Conservation (phyloP, 495 filamentous ascomycete genomes). For the Pyronema domesticum region DNA sequence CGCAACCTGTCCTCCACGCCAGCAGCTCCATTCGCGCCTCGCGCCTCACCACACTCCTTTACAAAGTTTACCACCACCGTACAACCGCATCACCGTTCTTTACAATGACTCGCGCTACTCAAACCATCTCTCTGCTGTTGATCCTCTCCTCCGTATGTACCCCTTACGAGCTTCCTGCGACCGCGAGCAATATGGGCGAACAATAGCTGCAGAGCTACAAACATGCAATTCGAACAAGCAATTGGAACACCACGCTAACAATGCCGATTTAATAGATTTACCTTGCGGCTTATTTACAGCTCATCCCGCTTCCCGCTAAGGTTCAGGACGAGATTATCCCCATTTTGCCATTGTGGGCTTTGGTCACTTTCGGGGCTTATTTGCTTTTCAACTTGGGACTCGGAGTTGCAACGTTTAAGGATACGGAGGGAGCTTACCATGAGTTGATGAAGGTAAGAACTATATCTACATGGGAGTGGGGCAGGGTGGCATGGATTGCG, state of each 20-base stretch:
- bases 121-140: conserved; percentile 71
- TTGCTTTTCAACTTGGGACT: conserved; percentile 78
- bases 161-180: neutral
- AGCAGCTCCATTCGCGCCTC: neutral
- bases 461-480: neutral
- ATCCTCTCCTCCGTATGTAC: conserved; percentile 63
- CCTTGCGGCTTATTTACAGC: conserved; percentile 63
- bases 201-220: neutral
- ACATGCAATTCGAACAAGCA: neutral
- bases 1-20: neutral
- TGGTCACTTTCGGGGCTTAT: conserved; percentile 86
- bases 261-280: conserved; percentile 45
- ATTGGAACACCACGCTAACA: conserved; percentile 4
- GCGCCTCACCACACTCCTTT: neutral
- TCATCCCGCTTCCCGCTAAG: conserved; percentile 64
- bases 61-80: neutral
- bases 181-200: neutral
- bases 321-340: conserved; percentile 56
- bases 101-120: conserved; percentile 80
- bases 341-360: conserved; percentile 76
- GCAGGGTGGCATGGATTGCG: neutral
- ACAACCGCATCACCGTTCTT: neutral
- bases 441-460: conserved; percentile 51
- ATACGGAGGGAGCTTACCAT: conserved; percentile 77
- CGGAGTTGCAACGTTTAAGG: conserved; percentile 89